phyloP scores from a whole-genome alignment of 257 asterid genomes.

The Fraxinus pennsylvanica region DNA sequence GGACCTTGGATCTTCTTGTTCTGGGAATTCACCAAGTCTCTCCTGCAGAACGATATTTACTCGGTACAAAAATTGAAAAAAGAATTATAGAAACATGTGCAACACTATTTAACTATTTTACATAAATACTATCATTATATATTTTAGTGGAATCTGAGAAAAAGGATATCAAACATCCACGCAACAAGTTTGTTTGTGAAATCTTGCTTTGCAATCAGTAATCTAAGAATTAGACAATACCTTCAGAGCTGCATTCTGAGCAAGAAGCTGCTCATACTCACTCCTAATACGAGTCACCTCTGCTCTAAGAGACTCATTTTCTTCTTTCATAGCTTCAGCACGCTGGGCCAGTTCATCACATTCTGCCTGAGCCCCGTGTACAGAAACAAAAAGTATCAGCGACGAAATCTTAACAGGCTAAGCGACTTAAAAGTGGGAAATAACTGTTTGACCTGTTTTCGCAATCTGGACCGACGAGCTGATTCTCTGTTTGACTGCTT shows the following conservation, averaged over 20 bases:
- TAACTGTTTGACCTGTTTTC: slow-evolving; percentile 69
- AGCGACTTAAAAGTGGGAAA: neutral
- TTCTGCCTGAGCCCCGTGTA: slow-evolving; percentile 46
- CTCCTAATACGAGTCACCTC: slow-evolving; percentile 54
- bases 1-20: slow-evolving; percentile 62
- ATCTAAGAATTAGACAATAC: slow-evolving; percentile 30
- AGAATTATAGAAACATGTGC: neutral
- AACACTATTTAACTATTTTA: neutral
- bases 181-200: neutral
- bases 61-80: neutral
- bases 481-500: slow-evolving; percentile 98
- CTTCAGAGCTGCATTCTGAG: slow-evolving; percentile 55
- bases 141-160: neutral
- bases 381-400: slow-evolving; percentile 19
- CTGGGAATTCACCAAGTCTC: slow-evolving; percentile 72
- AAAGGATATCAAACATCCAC: neutral
- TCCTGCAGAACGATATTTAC: slow-evolving; percentile 49
- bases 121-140: neutral
- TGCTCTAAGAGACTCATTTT: slow-evolving; percentile 50
- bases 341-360: slow-evolving; percentile 65
- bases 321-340: slow-evolving; percentile 52
- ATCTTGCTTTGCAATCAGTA: neutral
- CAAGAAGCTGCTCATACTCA: slow-evolving; percentile 49
- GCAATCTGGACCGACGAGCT: slow-evolving; percentile 91
- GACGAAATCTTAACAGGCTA: neutral